These are phyloP conservation scores for Suillus brevipes DNA, from an alignment of 768 basidiomycete genomes.

Conservation along the genomic window DNA sequence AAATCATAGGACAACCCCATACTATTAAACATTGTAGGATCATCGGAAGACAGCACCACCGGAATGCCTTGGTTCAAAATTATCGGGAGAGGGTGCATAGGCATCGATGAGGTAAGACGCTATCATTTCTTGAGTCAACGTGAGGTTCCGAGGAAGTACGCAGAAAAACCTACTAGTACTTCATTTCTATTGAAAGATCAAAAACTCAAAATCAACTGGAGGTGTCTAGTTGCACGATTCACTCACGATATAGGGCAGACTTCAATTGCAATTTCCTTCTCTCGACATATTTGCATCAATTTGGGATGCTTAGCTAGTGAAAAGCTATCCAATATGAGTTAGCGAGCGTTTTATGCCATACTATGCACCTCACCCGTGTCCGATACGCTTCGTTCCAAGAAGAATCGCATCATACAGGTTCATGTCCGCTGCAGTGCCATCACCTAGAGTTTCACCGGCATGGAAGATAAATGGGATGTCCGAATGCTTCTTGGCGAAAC, in stretches of 20 bases:
- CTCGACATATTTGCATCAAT: conserved; percentile 44
- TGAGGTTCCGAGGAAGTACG: background rate
- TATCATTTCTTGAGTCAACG: conserved; percentile 22
- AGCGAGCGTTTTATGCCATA: background rate
- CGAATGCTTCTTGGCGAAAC: conserved; percentile 36
- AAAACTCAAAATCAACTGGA: background rate
- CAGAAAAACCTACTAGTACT: conserved; percentile 49
- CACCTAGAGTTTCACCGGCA: conserved; percentile 50
- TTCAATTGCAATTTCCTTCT: conserved; percentile 44
- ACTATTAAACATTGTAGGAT: conserved; percentile 71
- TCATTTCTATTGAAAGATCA: conserved; percentile 53
- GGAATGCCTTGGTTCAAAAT: conserved; percentile 70
- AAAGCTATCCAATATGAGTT: conserved; percentile 28
- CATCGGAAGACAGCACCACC: conserved; percentile 69
- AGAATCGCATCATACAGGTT: conserved; percentile 51
- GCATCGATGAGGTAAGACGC: conserved; percentile 76
- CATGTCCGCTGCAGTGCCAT: conserved; percentile 44
- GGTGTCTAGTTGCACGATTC: background rate
- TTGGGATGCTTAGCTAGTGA: conserved; percentile 47
- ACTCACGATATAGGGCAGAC: conserved; percentile 51
- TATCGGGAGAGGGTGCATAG: conserved; percentile 68
- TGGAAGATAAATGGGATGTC: conserved; percentile 49
- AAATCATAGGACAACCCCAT: conserved; percentile 77
- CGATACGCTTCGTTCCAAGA: conserved; percentile 49
- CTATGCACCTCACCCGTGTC: conserved; percentile 40